These are phyloP conservation scores for Clonostachys rosea DNA, from an alignment of 2,329 filamentous ascomycete genomes.

Conservation along the genomic window DNA sequence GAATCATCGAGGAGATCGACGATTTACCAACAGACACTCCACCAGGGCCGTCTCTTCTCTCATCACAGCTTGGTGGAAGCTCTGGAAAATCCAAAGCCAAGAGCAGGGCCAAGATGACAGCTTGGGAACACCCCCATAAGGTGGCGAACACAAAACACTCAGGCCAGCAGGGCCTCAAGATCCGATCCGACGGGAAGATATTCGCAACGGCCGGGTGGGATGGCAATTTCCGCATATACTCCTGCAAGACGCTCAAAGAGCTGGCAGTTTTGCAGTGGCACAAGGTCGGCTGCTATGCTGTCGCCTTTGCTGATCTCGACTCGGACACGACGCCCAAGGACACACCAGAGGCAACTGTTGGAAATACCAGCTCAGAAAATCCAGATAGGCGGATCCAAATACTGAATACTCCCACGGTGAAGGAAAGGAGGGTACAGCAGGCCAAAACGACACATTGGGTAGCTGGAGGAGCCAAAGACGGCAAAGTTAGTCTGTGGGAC, in stretches of 20 bases:
- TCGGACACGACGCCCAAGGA: background rate
- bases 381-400: too few relatives aligned
- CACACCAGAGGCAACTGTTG: background rate
- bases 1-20: constrained; percentile 16
- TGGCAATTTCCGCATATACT: constrained; percentile 74
- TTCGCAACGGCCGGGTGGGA: constrained; percentile 96
- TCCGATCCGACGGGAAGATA: constrained; percentile 77
- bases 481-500: constrained; percentile 93
- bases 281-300: constrained; percentile 77
- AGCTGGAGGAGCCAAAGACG: constrained; percentile 87
- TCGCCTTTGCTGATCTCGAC: constrained; percentile 57
- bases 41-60: constrained; percentile 12
- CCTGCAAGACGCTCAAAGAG: constrained; percentile 74
- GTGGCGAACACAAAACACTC: constrained; percentile 76
- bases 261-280: constrained; percentile 95
- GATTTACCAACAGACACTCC: constrained; percentile 2
- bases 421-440: constrained; percentile 57
- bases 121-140: constrained; percentile 49
- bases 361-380: background rate
- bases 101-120: constrained; percentile 7
- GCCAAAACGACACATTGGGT: constrained; percentile 79
- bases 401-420: constrained; percentile 32
- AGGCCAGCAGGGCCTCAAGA: constrained; percentile 75
- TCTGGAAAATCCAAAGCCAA: constrained; percentile 2
- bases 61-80: constrained; percentile 9